phyloP scores from a whole-genome alignment of 129 eudicot species.

The Mikania micrantha region DNA sequence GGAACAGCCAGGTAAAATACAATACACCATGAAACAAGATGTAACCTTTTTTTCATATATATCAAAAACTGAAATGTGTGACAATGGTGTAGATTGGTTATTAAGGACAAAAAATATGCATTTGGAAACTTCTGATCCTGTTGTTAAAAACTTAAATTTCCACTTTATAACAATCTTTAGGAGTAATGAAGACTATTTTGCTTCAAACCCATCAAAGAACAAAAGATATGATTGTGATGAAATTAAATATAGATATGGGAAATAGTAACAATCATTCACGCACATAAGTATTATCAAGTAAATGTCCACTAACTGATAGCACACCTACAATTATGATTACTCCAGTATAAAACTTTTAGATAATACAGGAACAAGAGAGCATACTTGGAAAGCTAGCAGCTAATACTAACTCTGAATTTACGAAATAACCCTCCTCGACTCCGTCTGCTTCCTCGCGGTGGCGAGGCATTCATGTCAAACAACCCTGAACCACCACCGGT shows the following conservation, averaged over 20 bases:
- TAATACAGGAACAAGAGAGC: not conserved
- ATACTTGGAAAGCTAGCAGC: constrained; percentile 31
- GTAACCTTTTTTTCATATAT: not conserved
- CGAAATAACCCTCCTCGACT: constrained; percentile 16
- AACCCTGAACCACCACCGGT: constrained; percentile 29
- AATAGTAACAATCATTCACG: constrained; percentile 2
- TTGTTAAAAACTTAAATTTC: constrained; percentile 2
- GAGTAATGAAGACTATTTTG: not conserved
- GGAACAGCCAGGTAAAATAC: not conserved
- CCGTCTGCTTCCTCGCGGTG: constrained; percentile 35
- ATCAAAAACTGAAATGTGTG: not conserved
- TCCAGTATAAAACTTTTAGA: not conserved
- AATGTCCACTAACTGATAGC: not conserved
- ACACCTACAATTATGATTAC: constrained; percentile 5
- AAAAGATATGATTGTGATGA: not conserved
- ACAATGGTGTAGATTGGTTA: not conserved
- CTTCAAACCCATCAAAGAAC: constrained; percentile 27
- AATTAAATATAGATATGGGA: not conserved
- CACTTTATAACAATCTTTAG: constrained; percentile 1
- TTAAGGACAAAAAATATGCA: not conserved
- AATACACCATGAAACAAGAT: constrained; percentile 4
- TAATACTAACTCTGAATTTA: constrained; percentile 27
- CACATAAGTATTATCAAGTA: no score
- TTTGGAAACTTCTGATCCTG: constrained; percentile 23
- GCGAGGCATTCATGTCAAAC: constrained; percentile 44